Evolutionary conservation across 768 basidiomycete genomes (phyloP).

Genomic region (Pulveroboletus sp.): DNA sequence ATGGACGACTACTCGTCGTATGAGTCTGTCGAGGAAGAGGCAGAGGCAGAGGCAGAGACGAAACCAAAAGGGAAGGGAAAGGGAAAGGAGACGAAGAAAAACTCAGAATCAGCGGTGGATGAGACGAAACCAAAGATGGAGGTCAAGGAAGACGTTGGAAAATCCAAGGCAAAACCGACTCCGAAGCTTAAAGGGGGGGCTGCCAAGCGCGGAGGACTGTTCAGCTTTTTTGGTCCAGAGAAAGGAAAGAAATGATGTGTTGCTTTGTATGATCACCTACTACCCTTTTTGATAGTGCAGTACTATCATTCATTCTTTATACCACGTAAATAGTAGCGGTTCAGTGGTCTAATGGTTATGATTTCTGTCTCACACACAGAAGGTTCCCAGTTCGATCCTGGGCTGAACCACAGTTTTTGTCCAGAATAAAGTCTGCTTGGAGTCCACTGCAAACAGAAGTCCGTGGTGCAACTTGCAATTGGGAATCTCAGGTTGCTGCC

Average conservation of each 20-base stretch:
- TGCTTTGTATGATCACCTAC: too few relatives aligned
- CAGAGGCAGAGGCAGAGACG: slow-evolving; percentile 25
- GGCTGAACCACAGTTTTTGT: slow-evolving; percentile 37
- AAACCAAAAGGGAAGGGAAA: slow-evolving; percentile 14
- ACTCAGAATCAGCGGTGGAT: slow-evolving; percentile 13
- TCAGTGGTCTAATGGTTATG: slow-evolving; percentile 49
- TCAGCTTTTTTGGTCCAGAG: slow-evolving; percentile 34
- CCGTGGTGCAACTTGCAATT: too few relatives aligned
- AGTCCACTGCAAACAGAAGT: too few relatives aligned
- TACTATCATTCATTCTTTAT: too few relatives aligned
- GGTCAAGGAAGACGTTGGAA: slow-evolving; percentile 13
- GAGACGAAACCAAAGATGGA: slow-evolving; percentile 10
- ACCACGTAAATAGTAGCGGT: too few relatives aligned
- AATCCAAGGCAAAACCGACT: slow-evolving; percentile 18
- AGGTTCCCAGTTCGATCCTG: slow-evolving; percentile 49
- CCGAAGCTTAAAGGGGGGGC: slow-evolving; percentile 18
- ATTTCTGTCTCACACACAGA: slow-evolving; percentile 51
- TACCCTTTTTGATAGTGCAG: too few relatives aligned
- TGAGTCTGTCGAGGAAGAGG: slow-evolving; percentile 69
- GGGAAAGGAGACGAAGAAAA: slow-evolving; percentile 18
- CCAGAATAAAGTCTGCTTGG: too few relatives aligned
- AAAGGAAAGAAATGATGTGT: slow-evolving; percentile 26
- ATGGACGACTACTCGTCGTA: slow-evolving; percentile 80
- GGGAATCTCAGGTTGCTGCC: too few relatives aligned
- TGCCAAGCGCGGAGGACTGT: slow-evolving; percentile 26